Conservation (phyloP, 2,329 filamentous ascomycete species). For the Xenoacremonium recifei region DNA sequence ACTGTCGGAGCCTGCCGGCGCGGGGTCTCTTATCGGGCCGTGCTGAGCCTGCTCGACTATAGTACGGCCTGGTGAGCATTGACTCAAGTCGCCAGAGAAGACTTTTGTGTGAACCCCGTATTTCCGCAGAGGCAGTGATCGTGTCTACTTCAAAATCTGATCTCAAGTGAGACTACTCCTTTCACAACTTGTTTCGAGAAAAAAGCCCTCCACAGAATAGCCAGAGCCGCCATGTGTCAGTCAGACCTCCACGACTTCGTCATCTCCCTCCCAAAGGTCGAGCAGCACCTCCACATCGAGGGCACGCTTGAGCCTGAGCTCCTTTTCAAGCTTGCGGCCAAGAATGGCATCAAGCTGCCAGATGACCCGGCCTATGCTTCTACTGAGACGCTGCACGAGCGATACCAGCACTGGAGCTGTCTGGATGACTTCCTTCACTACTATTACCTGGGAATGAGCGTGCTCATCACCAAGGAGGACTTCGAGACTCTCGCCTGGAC, state of each 20-base stretch:
- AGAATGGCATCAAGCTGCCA: constrained; percentile 64
- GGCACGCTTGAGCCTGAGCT: constrained; percentile 69
- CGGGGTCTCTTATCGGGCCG: too few relatives aligned
- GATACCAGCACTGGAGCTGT: constrained; percentile 66
- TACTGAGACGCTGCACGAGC: constrained; percentile 53
- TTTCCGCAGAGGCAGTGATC: too few relatives aligned
- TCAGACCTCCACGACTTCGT: constrained; percentile 54
- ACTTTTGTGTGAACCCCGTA: too few relatives aligned
- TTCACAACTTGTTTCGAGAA: too few relatives aligned
- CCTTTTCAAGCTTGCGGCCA: constrained; percentile 66
- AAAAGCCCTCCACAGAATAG: too few relatives aligned
- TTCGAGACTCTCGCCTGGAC: constrained; percentile 71
- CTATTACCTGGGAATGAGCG: constrained; percentile 75
- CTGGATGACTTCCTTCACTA: constrained; percentile 77
- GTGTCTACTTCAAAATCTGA: too few relatives aligned
- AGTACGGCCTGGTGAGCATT: too few relatives aligned
- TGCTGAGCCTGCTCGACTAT: too few relatives aligned
- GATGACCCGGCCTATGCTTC: constrained; percentile 64
- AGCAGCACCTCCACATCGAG: constrained; percentile 80
- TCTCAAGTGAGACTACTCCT: too few relatives aligned
- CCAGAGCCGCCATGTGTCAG: constrained; percentile 49
- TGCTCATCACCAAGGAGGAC: constrained; percentile 63
- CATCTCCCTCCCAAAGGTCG: constrained; percentile 69
- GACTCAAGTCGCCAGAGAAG: too few relatives aligned
- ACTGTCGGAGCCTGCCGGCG: too few relatives aligned